Base-by-base conservation (phyloP, 2,329 filamentous ascomycete species). In the Tolypocladium endophyticum region DNA sequence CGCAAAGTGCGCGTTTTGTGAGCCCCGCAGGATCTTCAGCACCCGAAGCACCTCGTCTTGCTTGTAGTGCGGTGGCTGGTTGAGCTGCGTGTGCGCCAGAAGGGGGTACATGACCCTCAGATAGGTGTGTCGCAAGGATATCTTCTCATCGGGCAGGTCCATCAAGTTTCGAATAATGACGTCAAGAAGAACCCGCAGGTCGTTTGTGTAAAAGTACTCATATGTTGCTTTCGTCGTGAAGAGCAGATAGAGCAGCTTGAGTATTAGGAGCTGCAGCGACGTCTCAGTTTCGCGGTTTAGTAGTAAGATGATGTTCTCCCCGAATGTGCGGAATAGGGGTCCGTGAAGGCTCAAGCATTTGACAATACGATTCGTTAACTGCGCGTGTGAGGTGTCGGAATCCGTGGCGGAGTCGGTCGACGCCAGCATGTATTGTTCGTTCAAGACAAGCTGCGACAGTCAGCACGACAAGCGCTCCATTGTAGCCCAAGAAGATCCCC, bases 201-300 rank as follows among this genome's bases (percentile, higher is more conserved):
- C 94, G 71, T 99, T 99, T 35, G 92, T 97, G 74, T 97, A 99
- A 71, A 99, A 99, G 74, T 97, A 99, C 75, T 99, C 94, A 72
- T 94, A 91, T 0, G 94, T 99, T 20, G 88, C 84, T 60, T 86
- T 86, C 12, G 91, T 97, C 5, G 92, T 96, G 74, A 99, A 99
- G 12, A 99, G 82, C 41, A 99, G 84, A 74, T 97, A 99, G 35
- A 99, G 80, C 5, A 97, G 84, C 74, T 99, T 99, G 50, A 99
- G 81, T 61, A 97, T 97, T n/a, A 99, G 82, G 33, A 99, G 81
- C 73, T 99, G 95, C 43, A 96, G 83, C 1, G 92, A 93, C 0
- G 94, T 96, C 73, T 97, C 92, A 12, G 89, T 91, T 78, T 97
- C 94, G 67, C 94, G 87, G 71, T 99, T 99, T 45, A 99, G 81